phyloP scores from a whole-genome alignment of 2,329 filamentous ascomycete genomes.

The Helicocarpus griseus region DNA sequence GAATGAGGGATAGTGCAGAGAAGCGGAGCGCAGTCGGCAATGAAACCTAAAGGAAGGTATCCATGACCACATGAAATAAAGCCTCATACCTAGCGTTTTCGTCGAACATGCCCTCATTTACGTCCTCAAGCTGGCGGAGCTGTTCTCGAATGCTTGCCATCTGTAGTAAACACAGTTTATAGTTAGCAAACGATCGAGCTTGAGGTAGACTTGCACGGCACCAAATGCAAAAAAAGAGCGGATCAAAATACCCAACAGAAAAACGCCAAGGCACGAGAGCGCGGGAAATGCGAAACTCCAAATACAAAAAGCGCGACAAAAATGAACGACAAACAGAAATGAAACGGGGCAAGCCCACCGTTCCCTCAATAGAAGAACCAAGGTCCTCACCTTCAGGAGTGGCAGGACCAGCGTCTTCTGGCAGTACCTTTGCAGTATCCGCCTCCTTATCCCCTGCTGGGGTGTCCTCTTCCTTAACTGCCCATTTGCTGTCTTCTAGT shows the following conservation, averaged over 20 bases:
- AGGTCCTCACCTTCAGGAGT: constrained; percentile 38
- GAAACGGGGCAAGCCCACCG: constrained; percentile 36
- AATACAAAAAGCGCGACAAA: constrained; percentile 12
- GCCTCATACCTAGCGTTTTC: constrained; percentile 30
- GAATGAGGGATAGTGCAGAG: too few relatives aligned
- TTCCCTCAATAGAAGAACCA: constrained; percentile 39
- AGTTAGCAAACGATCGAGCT: constrained; percentile 18
- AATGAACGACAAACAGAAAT: constrained; percentile 13
- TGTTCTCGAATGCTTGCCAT: constrained; percentile 40
- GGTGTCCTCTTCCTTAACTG: constrained; percentile 15
- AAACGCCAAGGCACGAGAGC: constrained; percentile 6
- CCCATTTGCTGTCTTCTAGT: constrained; percentile 34
- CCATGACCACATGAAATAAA: neutral
- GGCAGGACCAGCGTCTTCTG: constrained; percentile 26
- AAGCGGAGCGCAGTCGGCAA: too few relatives aligned
- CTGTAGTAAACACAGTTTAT: constrained; percentile 23
- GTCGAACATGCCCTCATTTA: constrained; percentile 36
- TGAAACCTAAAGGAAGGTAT: neutral
- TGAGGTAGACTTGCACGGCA: constrained; percentile 12
- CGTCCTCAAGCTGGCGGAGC: constrained; percentile 36
- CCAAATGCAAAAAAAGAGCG: constrained; percentile 13
- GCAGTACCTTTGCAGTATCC: constrained; percentile 9
- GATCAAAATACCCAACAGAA: constrained; percentile 8
- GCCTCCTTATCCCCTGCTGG: constrained; percentile 21
- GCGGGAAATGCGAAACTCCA: constrained; percentile 14